Base-by-base conservation (phyloP, 108 stramenopile genomes). In the Bacterosira constricta region DNA sequence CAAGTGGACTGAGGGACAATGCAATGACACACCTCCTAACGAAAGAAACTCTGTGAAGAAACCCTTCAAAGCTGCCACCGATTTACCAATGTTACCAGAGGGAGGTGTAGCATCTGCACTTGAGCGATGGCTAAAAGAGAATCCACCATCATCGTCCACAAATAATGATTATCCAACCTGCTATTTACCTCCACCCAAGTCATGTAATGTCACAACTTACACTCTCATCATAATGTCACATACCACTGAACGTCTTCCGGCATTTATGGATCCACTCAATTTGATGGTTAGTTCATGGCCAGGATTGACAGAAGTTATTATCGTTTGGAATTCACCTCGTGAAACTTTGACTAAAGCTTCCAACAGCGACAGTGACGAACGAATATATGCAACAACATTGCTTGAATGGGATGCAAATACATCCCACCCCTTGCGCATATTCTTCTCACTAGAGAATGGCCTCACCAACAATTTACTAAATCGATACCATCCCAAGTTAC, bases 301-400 rank as follows among this genome's bases (percentile, higher is more conserved):
- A 20, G 79, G 79, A 9, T 55, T 80, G 29, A 73, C 72, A 10
- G 94, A 95, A 81, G 69, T 91, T 31, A 75, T 95, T 7, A 50
- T 95, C 9, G 94, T 95, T 17, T 95, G 94, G 94, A 95, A 95
- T 77, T 88, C 87, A 36, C 77, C 75, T 55, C 83, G 87, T 41
- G 39, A 66, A 62, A 86, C 54, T 77, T 85, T 81, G 27, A 63
- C 64, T 27, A 41, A 46, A 42, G 51, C 52, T 29, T 56, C 64
- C 13, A 15, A 53, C 12, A 63, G 36, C 50, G 30, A 37, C 23
- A 30, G 65, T 76, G 41, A 45, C 51, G 45, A 73, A 71, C 32
- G 85, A 75, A 25, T 71, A 73, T 69, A 58, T 42, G 71, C 79
- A 23, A 59, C 47, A 59, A 57, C 75, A 45, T 27, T 92, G 29